Conservation (phyloP, 1,284 basidiomycete species). For the Leccinum ponderosum region DNA sequence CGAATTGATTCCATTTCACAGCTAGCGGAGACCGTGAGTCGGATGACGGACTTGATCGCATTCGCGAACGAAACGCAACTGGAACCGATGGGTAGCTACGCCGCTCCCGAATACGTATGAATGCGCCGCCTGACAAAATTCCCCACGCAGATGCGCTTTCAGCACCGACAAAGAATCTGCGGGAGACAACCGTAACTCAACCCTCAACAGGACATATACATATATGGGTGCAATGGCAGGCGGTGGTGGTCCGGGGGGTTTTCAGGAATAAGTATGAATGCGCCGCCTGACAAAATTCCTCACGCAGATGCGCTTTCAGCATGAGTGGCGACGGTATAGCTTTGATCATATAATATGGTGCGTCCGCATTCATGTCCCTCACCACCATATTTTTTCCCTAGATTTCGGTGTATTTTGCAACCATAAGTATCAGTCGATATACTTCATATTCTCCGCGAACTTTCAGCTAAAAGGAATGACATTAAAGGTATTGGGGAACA, state of each 20-base stretch:
- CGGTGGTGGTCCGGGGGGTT: too few species aligned
- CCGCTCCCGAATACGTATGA: conserved; percentile 33
- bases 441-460: too few species aligned
- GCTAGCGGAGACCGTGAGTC: conserved; percentile 74
- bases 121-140: conserved; percentile 26
- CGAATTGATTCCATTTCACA: conserved; percentile 28
- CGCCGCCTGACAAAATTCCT: conserved; percentile 22
- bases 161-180: conserved; percentile 33
- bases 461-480: too few species aligned
- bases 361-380: too few species aligned
- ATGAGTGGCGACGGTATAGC: too few species aligned
- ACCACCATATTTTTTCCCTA: too few species aligned
- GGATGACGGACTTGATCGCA: conserved; percentile 72
- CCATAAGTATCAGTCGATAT: too few species aligned
- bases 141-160: conserved; percentile 34
- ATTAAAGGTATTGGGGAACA: too few species aligned
- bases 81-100: conserved; percentile 63
- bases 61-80: conserved; percentile 54
- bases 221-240: too few species aligned
- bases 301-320: conserved; percentile 34
- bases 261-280: conserved; percentile 27
- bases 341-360: too few species aligned
- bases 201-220: conserved; percentile 17
- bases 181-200: conserved; percentile 26
- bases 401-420: too few species aligned